Conservation (phyloP, 2,329 filamentous ascomycete genomes). For the Pseudocercospora fijiensis region DNA sequence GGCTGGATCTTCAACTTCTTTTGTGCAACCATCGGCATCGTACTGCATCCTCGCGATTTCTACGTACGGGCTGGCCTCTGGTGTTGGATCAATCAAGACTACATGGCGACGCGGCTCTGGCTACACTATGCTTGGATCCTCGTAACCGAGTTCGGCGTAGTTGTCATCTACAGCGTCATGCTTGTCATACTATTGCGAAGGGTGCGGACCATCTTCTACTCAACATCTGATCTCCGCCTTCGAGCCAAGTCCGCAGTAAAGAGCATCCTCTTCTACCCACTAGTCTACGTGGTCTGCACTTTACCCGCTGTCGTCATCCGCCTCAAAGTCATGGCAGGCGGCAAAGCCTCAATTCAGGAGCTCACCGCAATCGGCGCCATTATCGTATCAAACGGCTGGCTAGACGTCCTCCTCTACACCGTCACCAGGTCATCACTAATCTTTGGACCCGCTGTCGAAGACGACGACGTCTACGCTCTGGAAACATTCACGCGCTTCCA, state of each 20-base stretch:
- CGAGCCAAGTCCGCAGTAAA: constrained; percentile 51
- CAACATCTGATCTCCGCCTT: constrained; percentile 22
- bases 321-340: constrained; percentile 58
- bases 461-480: constrained; percentile 18
- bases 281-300: constrained; percentile 67
- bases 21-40: constrained; percentile 54
- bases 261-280: constrained; percentile 61
- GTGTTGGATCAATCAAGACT: constrained; percentile 63
- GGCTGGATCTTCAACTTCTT: constrained; percentile 62
- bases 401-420: constrained; percentile 58
- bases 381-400: constrained; percentile 57
- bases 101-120: constrained; percentile 55
- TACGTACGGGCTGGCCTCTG: constrained; percentile 65
- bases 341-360: constrained; percentile 37
- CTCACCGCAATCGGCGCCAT: constrained; percentile 55
- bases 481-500: constrained; percentile 19
- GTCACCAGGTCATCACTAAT: constrained; percentile 46
- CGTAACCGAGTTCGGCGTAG: constrained; percentile 51
- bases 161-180: constrained; percentile 48
- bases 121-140: constrained; percentile 67
- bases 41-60: constrained; percentile 46
- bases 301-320: constrained; percentile 63
- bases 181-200: constrained; percentile 30
- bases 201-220: constrained; percentile 23
- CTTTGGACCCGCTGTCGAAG: constrained; percentile 14